A percentile compares a stretch with the other conserved stretches of the same genome.
phyloP scores from a whole-genome alignment of 306 rosid genomes.

The Ormosia semicastrata region DNA sequence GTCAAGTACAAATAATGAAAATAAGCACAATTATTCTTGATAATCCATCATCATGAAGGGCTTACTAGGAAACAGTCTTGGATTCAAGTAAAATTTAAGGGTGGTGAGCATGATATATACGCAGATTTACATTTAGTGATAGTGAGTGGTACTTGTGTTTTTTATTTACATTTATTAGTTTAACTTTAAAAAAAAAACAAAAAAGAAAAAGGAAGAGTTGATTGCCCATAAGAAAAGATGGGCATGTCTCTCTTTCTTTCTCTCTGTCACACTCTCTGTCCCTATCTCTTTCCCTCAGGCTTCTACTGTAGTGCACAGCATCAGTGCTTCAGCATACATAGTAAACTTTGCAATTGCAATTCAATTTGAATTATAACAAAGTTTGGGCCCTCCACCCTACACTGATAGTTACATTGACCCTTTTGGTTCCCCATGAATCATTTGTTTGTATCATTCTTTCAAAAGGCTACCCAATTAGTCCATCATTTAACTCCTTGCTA shows the following conservation, averaged over 20 bases:
- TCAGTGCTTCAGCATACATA: constrained; percentile 6
- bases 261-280: constrained; percentile 7
- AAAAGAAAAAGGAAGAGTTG: constrained; percentile 34
- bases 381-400: constrained; percentile 51
- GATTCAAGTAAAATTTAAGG: background rate
- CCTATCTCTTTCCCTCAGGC: background rate
- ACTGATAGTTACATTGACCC: constrained; percentile 41
- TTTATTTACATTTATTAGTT: background rate
- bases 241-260: constrained; percentile 23
- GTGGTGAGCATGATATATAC: background rate
- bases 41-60: background rate
- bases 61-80: background rate
- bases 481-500: constrained; percentile 25
- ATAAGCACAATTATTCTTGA: background rate
- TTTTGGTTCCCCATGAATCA: constrained; percentile 46
- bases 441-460: constrained; percentile 36
- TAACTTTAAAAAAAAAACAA: constrained; percentile 7
- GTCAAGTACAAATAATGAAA: background rate
- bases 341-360: constrained; percentile 21
- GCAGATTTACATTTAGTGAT: background rate
- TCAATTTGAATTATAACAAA: constrained; percentile 35
- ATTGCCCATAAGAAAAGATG: constrained; percentile 27
- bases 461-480: constrained; percentile 34
- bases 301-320: background rate
- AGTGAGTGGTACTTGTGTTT: background rate